Evolutionary conservation across 208 protist species (phyloP).

Genomic region (Leishmania martiniquensis): DNA sequence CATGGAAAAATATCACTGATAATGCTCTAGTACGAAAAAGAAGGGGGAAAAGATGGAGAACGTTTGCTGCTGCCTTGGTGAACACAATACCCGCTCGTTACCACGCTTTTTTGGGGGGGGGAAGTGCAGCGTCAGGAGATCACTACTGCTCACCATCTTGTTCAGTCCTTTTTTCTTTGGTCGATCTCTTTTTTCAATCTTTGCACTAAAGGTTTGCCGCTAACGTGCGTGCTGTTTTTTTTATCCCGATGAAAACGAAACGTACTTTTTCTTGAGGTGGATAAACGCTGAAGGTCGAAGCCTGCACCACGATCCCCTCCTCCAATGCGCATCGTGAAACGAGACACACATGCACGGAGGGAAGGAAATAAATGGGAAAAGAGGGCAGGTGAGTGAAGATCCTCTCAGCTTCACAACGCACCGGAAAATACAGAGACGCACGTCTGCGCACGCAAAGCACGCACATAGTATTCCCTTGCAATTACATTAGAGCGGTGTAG

Average conservation of each 20-base stretch:
- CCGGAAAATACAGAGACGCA: not conserved
- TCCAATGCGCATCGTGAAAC: not conserved
- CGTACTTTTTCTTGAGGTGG: not conserved
- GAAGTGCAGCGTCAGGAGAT: not conserved
- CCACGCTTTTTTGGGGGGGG: not conserved
- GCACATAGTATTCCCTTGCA: not conserved
- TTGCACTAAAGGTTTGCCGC: not conserved
- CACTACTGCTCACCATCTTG: not conserved
- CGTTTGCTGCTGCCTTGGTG: not conserved
- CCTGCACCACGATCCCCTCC: not conserved
- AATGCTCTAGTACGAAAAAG: not conserved
- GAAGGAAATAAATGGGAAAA: not conserved
- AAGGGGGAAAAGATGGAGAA: not conserved
- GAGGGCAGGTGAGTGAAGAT: not conserved
- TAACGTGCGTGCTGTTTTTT: not conserved
- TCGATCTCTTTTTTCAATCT: not conserved
- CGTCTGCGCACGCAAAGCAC: not conserved
- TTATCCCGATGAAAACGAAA: not conserved
- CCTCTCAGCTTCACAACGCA: not conserved
- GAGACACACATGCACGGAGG: not conserved
- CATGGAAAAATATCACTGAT: not conserved
- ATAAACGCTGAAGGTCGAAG: not conserved
- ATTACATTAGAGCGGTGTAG: slow-evolving; percentile 26
- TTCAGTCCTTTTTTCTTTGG: not conserved
- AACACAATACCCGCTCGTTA: not conserved